Evolutionary conservation across 768 basidiomycete genomes (phyloP), one percentile per base, ranked within the genome.

Genomic region (Hericium coralloides): DNA sequence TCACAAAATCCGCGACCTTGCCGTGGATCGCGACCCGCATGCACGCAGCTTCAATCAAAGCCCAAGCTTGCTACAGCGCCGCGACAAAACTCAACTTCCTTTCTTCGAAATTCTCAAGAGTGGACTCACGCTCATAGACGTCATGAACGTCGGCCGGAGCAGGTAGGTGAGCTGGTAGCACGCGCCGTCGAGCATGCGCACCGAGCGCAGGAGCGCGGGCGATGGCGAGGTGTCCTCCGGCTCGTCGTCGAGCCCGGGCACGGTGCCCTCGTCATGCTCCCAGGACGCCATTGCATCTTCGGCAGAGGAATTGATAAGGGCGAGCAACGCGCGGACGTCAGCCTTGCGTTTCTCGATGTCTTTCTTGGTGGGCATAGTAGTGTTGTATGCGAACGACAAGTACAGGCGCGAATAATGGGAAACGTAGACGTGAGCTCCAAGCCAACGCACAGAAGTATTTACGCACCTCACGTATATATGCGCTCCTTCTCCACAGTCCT

Each of bases 1-100:
- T 55, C 20, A 79, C 67, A 20, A 69, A 61, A 57, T 78, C 76
- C 0, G 77, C 65, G 31, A 78, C 67, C 52, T 70, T 71, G 43
- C 69, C 69, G 14, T 68, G 62, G 12, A 65, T 52, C 3, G 66
- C 74, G 17, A 76, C 70, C 14, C 65, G 66, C 18, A 77, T 51
- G 47, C 70, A 73, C 14, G 70, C 68, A 18, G 51, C 49, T 14
- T 63, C 59, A 9, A 47, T 49, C n/a, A 18, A 8, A 7, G 17
- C 48, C 25, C n/a, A 15, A 14, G 25, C 38, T 25, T 15, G 52
- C 65, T 66, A 54, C 5, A n/a, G 15, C 15, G 41, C 41, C 18
- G 41, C 41, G 18, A 6, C 41, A 43, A 14, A 41, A 38, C 15
- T n/a, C 22, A 10, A 25, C 38, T 17, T 52, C 9, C 3, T 17